Base-by-base conservation (phyloP, 768 basidiomycete genomes). In the Tricholoma furcatifolium region DNA sequence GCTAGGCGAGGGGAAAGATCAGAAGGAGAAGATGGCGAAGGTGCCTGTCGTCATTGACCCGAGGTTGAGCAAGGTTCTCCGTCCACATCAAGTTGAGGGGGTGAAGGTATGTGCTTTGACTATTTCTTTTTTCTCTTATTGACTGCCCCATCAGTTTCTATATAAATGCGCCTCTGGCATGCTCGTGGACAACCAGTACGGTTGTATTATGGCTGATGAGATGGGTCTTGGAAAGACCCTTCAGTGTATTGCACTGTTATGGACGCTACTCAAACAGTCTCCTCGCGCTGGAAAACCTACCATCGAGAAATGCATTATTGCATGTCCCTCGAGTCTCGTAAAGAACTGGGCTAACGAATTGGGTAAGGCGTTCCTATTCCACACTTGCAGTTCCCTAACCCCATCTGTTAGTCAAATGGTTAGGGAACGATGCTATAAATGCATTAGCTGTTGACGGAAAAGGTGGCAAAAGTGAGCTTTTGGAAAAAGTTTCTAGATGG, bases 331-430 rank as follows among this genome's bases (percentile, higher is more conserved):
- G 8, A 96, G 92, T 77, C 73, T 99, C 55, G 97, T 99, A 27
- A 91, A 91, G 66, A 98, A 98, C 62, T 99, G 97, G 97, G 96
- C 93, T 0, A 98, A 98, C 66, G 97, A 99, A 70, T 77, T 98
- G 24, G 83, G 95, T 87, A n/a, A n/a, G 11, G 21, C 20, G 43
- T 32, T 23, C n/a, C 43, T 21, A 12, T 48, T 24, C 27, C 24
- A 18, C 38, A 24, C 43, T 35, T 40, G 46, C 15, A 43, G 24
- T 1, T 18, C 50, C 43, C 42, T 32, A 35, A 17, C 23, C 11
- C 35, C 43, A 3, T 36, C 50, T 30, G 36, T 27, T 56, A 98
- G 94, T 85, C 27, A 99, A 99, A 74, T 99, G 97, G 97, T 75
- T 99, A 15, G 97, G 95, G 3, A 83, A 84, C 63, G 88, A 86